Conservation (phyloP, 768 basidiomycete species). For the Pulveroboletus sp. region DNA sequence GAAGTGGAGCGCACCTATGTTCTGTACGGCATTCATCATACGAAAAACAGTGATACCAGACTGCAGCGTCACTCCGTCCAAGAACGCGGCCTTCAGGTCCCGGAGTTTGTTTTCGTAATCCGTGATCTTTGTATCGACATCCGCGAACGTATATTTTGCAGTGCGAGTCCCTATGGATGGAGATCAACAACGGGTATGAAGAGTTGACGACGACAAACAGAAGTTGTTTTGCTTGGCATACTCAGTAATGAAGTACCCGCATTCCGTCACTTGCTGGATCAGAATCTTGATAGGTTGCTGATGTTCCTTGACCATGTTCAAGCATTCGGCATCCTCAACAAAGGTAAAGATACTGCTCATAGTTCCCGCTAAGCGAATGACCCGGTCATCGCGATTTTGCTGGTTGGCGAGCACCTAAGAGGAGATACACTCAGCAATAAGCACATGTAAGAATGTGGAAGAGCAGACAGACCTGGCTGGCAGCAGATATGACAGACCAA, state of each 20-base stretch:
- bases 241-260: slow-evolving; percentile 22
- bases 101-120: slow-evolving; percentile 16
- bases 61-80: slow-evolving; percentile 13
- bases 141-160: slow-evolving; percentile 13
- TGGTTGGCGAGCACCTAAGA: slow-evolving; percentile 18
- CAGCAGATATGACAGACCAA: slow-evolving; percentile 21
- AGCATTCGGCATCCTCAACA: slow-evolving; percentile 5
- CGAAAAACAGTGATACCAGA: slow-evolving; percentile 18
- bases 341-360: slow-evolving; percentile 14
- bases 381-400: slow-evolving; percentile 10
- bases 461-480: slow-evolving; percentile 10
- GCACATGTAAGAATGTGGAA: not conserved
- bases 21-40: slow-evolving; percentile 14
- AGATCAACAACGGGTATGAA: not conserved
- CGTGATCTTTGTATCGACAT: slow-evolving; percentile 16
- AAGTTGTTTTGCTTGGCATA: slow-evolving; percentile 16
- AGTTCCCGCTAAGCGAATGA: slow-evolving; percentile 15
- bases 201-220: slow-evolving; percentile 6
- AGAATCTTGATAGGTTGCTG: slow-evolving; percentile 3
- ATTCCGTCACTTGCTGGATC: slow-evolving; percentile 21
- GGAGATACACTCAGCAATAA: not conserved
- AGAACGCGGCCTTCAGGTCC: slow-evolving; percentile 15
- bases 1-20: slow-evolving; percentile 1
- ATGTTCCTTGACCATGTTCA: slow-evolving; percentile 11
- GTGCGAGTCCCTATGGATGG: slow-evolving; percentile 10